Evolutionary conservation across 2,329 filamentous ascomycete genomes (phyloP).

Genomic region (Talaromyces marneffei): DNA sequence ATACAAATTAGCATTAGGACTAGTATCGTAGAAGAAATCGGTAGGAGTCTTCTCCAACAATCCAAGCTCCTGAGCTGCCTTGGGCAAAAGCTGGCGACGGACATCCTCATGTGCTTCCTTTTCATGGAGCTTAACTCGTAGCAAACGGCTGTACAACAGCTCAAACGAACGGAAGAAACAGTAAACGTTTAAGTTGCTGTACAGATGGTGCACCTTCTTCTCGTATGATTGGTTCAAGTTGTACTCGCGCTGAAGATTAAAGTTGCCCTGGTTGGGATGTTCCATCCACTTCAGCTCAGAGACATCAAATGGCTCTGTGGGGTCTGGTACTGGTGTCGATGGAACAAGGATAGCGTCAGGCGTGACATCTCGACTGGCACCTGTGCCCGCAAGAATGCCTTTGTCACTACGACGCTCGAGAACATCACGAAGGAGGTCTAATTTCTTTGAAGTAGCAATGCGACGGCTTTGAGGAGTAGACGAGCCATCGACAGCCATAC

Average conservation of each 20-base stretch:
- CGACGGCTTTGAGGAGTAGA: conserved; percentile 64
- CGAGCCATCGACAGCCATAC: conserved; percentile 64
- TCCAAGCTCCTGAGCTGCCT: conserved; percentile 76
- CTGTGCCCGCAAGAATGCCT: conserved; percentile 66
- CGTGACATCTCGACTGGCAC: conserved; percentile 79
- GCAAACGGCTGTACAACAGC: conserved; percentile 77
- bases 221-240: conserved; percentile 72
- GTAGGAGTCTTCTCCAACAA: conserved; percentile 70
- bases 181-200: conserved; percentile 83
- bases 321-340: conserved; percentile 40
- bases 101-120: conserved; percentile 68
- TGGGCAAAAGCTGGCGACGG: conserved; percentile 63
- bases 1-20: conserved; percentile 68
- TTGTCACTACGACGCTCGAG: conserved; percentile 72
- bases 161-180: conserved; percentile 94
- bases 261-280: conserved; percentile 51
- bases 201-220: conserved; percentile 80
- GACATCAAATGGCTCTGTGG: conserved; percentile 50
- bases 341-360: conserved; percentile 59
- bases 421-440: conserved; percentile 73
- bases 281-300: conserved; percentile 54
- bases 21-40: conserved; percentile 67
- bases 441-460: conserved; percentile 61
- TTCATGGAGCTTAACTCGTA: conserved; percentile 75
- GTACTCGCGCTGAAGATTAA: conserved; percentile 60